Evolutionary conservation across 768 basidiomycete species (phyloP).

Genomic region (Mycena alexandri): DNA sequence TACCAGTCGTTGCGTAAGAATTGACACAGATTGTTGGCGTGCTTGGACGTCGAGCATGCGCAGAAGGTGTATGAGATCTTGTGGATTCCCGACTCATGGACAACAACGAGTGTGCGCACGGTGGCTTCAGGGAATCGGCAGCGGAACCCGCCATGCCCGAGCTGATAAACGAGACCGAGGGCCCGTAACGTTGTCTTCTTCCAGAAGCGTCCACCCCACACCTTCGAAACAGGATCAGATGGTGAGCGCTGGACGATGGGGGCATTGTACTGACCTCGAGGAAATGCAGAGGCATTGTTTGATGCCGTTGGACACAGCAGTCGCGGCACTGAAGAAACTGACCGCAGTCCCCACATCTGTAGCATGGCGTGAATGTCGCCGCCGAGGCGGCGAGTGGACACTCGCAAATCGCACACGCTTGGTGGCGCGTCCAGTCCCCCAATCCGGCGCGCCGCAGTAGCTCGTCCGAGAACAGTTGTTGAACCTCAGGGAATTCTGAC

Average conservation of each 20-base stretch:
- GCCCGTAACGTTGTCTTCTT: conserved; percentile 10
- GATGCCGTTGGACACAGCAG: not conserved
- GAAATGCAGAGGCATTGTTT: not conserved
- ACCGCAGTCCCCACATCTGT: conserved; percentile 3
- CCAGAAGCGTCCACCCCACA: conserved; percentile 25
- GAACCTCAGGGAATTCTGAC: not conserved
- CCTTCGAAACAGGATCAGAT: not conserved
- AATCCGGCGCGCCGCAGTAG: not conserved
- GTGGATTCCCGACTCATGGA: not conserved
- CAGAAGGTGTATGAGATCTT: not conserved
- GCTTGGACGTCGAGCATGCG: not conserved
- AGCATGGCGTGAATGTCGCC: not conserved
- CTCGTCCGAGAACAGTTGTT: not conserved
- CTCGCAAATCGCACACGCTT: not conserved
- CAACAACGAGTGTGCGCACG: not conserved
- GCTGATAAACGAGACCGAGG: conserved; percentile 22
- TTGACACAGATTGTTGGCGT: not conserved
- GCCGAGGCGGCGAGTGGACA: not conserved
- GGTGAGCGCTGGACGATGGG: no score
- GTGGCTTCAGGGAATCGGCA: not conserved
- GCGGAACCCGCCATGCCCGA: conserved; percentile 12
- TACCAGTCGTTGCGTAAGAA: not conserved
- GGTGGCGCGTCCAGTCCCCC: not conserved
- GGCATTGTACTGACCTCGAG: not conserved
- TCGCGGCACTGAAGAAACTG: conserved; percentile 6